Base-by-base conservation (phyloP, 2,329 filamentous ascomycete genomes). In the Scedosporium minutisporum region DNA sequence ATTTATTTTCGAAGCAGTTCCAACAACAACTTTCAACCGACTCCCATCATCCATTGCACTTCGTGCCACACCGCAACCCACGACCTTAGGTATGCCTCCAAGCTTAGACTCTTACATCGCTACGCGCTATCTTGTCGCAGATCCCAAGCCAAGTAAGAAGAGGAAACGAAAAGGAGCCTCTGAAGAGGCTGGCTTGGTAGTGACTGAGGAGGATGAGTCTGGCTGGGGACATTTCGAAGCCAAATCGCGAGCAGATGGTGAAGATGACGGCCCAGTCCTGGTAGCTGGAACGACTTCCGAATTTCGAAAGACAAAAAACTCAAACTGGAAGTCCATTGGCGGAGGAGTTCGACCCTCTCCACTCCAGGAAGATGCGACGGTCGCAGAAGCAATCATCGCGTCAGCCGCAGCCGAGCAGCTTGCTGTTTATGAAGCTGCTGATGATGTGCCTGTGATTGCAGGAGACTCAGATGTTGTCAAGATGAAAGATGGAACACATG, bases 401-500 rank as follows among this genome's bases (percentile, higher is more conserved):
- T 84, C 85, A 1, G 87, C 88, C 0, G 89, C 85, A 0, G 84
- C 85, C 3, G 91, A 95, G 66, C 82, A 80, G 29, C 79, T 78
- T 1, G 84, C 84, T 4, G 76, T 77, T 0, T 72, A 73, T 18
- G 73, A 74, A 51, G 80, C 68, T 63, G 80, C 78, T 12, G 81
- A 82, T 53, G 82, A 82, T 29, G 76, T 75, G 57, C 81, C 81
- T 1, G 71, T 79, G 0, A 67, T 84, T 2, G 77, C 78, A 6
- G 72, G 70, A 2, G 75, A 76, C 0, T 77, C 75, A 1, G 80
- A 80, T 16, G 82, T 80, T 38, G 78, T 80, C 3, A 85, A 85
- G 67, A 96, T 97, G 91, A 89, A 90, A 64, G 91, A 92, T 66
- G 95, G 95, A 18, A 92, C 90, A 2, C 85, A 89, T 69, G 93